Evolutionary conservation across 169 alveolate species (phyloP), one percentile per base, ranked within the genome.

Genomic region (Plasmodium berghei): DNA sequence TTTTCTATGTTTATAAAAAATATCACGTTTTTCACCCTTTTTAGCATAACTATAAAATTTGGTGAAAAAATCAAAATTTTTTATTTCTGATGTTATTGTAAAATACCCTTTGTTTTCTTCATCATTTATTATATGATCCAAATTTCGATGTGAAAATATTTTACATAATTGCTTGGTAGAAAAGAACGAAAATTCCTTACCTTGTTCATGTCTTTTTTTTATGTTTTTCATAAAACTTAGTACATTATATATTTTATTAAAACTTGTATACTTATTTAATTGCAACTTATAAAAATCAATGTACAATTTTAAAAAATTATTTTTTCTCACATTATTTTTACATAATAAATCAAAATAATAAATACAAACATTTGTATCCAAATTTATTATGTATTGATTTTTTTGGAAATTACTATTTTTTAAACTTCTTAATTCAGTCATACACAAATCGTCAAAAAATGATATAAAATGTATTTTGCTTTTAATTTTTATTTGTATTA

Each of bases 301-400:
- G 40, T 63, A 59, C 34, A 77, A 14, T 26, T 77, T 52, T 34
- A 77, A 1, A 52, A 77, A 77, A 5, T 64, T 77, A 42, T 45
- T 18, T 4, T 14, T 10, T 64, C 58, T 52, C 54, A 77, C 20
- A 77, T 77, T 63, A 6, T 77, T 24, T 70, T 52, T 77, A 26
- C 66, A 22, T 18, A 77, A 56, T 22, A 58, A 9, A 64, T 77
- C 89, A 24, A 77, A 77, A 56, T 77, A 77, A n/a, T 48, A 56
- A 26, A 77, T 24, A 49, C 77, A 77, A 18, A 77, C 12, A 22
- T 69, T 45, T 2, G 66, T 67, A 49, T 9, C 8, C 24, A 64
- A 14, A 34, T 45, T 12, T 20, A 77, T 34, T 18, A 9, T 46
- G 20, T 63, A 45, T 48, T 77, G 77, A 64, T 58, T 77, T 49